Conservation (phyloP, 1,284 basidiomycete species). For the Neolentinus lepideus region DNA sequence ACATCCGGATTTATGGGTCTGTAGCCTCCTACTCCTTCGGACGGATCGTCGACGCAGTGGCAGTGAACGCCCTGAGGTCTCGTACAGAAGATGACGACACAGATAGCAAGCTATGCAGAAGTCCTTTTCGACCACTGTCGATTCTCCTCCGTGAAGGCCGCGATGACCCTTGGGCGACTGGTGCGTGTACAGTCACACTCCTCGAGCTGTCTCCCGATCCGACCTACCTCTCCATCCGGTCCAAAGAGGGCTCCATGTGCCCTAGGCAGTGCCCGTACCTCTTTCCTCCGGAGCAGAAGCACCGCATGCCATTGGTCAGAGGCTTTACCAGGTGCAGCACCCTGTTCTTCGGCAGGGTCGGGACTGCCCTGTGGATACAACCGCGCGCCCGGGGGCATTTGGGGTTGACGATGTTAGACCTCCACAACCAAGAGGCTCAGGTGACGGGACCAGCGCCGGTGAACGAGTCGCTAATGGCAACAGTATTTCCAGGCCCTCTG, state of each 20-base stretch:
- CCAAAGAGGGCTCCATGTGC: background rate
- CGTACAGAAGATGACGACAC: background rate
- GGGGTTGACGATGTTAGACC: conserved; percentile 18
- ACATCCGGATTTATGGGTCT: conserved; percentile 22
- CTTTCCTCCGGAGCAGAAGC: conserved; percentile 34
- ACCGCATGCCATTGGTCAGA: conserved; percentile 29
- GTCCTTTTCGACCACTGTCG: conserved; percentile 25
- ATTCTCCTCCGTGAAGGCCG: conserved; percentile 48
- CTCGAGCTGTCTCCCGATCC: conserved; percentile 36
- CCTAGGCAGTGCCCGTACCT: conserved; percentile 22
- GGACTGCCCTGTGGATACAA: conserved; percentile 54
- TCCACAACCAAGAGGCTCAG: conserved; percentile 12
- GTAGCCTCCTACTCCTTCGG: conserved; percentile 45
- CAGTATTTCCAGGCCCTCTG: too few species aligned
- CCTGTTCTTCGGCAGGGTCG: conserved; percentile 41
- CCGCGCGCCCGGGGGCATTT: conserved; percentile 27
- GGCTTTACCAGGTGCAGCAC: conserved; percentile 45
- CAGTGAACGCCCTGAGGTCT: conserved; percentile 19
- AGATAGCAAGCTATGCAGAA: background rate
- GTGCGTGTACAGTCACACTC: conserved; percentile 37
- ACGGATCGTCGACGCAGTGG: conserved; percentile 54
- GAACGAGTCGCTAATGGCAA: too few species aligned
- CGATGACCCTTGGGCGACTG: conserved; percentile 50
- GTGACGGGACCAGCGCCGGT: too few species aligned
- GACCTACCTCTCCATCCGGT: conserved; percentile 8